These are phyloP conservation scores for Thelonectria discophora DNA, from an alignment of 2,329 filamentous ascomycete species.

Conservation along the genomic window DNA sequence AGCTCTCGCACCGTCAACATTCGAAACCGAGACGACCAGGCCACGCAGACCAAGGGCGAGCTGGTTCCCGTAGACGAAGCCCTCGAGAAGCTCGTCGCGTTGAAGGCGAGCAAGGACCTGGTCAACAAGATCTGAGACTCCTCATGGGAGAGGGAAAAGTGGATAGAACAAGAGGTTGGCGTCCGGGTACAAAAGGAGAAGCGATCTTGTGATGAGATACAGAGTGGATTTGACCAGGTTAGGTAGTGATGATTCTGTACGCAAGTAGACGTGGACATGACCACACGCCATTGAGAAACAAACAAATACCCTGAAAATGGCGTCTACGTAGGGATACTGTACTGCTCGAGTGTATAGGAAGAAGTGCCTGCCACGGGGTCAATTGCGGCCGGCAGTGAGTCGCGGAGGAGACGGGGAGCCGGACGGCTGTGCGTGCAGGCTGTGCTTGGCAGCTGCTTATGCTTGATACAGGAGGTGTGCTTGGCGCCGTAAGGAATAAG, in stretches of 20 bases:
- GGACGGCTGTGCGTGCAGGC: no score
- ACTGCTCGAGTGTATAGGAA: no score
- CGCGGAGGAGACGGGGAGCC: no score
- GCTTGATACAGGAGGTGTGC: no score
- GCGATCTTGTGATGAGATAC: conserved; percentile 27
- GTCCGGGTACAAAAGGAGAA: conserved; percentile 35
- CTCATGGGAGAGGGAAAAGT: conserved; percentile 1
- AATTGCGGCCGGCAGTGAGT: neutral
- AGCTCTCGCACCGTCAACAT: conserved; percentile 69
- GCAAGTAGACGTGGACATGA: conserved; percentile 22
- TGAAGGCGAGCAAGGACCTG: conserved; percentile 57
- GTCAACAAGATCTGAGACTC: conserved; percentile 47
- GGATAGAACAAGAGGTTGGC: conserved; percentile 21
- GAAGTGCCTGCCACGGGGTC: no score
- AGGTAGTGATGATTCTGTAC: conserved; percentile 1
- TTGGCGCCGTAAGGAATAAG: no score
- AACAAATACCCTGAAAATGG: conserved; percentile 18
- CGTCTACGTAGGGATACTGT: neutral
- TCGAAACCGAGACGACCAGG: conserved; percentile 70
- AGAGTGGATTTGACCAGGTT: conserved; percentile 19
- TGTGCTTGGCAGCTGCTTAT: no score
- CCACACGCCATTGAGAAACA: conserved; percentile 33
- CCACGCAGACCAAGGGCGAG: conserved; percentile 68
- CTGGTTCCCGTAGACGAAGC: conserved; percentile 66
- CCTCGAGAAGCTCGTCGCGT: conserved; percentile 61